A percentile compares a stretch with the other conserved stretches of the same genome.
Conservation (phyloP, 2,329 filamentous ascomycete species). For the Lojkania enalia region DNA sequence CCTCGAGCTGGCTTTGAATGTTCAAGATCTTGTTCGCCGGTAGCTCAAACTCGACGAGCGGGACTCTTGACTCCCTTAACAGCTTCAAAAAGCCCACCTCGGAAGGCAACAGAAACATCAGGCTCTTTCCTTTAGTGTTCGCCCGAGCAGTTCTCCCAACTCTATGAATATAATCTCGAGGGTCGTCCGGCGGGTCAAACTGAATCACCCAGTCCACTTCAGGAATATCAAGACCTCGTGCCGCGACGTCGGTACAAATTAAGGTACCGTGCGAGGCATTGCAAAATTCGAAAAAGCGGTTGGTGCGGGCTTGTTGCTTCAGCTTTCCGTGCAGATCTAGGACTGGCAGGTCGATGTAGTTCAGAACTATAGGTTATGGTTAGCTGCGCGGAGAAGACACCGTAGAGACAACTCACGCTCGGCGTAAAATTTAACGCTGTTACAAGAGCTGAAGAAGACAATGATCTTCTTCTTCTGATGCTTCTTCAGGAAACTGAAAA, state of each 20-base stretch:
- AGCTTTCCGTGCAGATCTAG: conserved; percentile 87
- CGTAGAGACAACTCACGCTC: conserved; percentile 53
- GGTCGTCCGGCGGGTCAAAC: conserved; percentile 91
- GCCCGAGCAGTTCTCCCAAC: conserved; percentile 90
- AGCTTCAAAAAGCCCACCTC: conserved; percentile 93
- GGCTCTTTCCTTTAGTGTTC: conserved; percentile 79
- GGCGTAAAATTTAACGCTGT: conserved; percentile 92
- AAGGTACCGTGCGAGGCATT: conserved; percentile 83
- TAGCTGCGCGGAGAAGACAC: conserved; percentile 70
- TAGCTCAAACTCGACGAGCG: conserved; percentile 95
- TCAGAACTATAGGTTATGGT: conserved; percentile 88
- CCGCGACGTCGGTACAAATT: conserved; percentile 96
- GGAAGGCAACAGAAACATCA: conserved; percentile 90
- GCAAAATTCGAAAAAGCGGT: conserved; percentile 96
- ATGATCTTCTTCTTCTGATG: conserved; percentile 97
- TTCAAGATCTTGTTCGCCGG: conserved; percentile 63
- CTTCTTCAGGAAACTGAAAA: conserved; percentile 92
- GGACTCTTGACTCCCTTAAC: conserved; percentile 87
- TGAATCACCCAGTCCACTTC: conserved; percentile 96
- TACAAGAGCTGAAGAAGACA: conserved; percentile 86
- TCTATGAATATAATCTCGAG: conserved; percentile 71
- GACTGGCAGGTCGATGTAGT: conserved; percentile 94
- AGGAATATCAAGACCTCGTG: conserved; percentile 91
- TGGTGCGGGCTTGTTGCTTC: conserved; percentile 98
- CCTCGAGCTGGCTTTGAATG: conserved; percentile 74